phyloP scores from a whole-genome alignment of 176 grass and related monocot species.

The Tillandsia leiboldiana region DNA sequence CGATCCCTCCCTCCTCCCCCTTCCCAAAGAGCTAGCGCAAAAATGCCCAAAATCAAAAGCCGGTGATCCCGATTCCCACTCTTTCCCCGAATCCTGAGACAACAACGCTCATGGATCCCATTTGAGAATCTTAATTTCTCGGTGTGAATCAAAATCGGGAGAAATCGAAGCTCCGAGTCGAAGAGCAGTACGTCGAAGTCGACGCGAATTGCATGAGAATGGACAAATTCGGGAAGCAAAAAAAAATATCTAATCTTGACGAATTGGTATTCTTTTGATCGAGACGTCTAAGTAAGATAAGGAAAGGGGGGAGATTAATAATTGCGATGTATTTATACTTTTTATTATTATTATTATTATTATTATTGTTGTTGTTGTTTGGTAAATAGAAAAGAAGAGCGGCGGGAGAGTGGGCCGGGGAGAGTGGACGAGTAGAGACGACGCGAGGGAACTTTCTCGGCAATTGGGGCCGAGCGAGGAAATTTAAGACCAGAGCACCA shows the following conservation, averaged over 20 bases:
- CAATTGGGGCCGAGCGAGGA: slow-evolving; percentile 17
- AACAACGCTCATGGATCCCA: too few relatives aligned
- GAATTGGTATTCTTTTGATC: neutral
- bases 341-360: too few relatives aligned
- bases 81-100: neutral
- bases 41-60: neutral
- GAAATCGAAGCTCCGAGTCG: neutral
- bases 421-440: slow-evolving; percentile 5
- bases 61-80: neutral
- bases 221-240: too few relatives aligned
- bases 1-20: too few relatives aligned
- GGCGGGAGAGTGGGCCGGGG: neutral
- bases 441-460: slow-evolving; percentile 24
- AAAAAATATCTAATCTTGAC: too few relatives aligned
- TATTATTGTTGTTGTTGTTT: too few relatives aligned
- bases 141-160: neutral
- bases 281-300: neutral
- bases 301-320: neutral
- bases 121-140: neutral
- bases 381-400: too few relatives aligned
- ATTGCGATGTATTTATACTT: neutral
- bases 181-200: too few relatives aligned
- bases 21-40: too few relatives aligned
- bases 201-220: too few relatives aligned
- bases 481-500: slow-evolving; percentile 14